phyloP scores from a whole-genome alignment of 2,329 filamentous ascomycete genomes.

The Coleophoma cylindrospora region DNA sequence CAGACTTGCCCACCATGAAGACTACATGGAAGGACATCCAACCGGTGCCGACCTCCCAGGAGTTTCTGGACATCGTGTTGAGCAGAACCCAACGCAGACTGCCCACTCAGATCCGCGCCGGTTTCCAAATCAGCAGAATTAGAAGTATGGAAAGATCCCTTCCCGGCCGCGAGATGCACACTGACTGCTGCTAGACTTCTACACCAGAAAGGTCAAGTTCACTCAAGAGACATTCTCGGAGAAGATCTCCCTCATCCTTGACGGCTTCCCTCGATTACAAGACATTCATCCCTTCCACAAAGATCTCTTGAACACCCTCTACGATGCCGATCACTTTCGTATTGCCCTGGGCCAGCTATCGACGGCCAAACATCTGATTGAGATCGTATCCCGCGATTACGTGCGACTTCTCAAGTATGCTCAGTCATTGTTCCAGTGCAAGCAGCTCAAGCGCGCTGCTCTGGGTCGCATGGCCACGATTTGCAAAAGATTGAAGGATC shows the following conservation, averaged over 20 bases:
- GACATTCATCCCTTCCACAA: slow-evolving; percentile 94
- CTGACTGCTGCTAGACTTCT: slow-evolving; percentile 62
- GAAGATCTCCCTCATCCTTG: slow-evolving; percentile 85
- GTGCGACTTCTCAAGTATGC: slow-evolving; percentile 95
- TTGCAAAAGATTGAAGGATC: slow-evolving; percentile 89
- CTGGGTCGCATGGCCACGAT: slow-evolving; percentile 98
- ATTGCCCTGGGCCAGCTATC: slow-evolving; percentile 95
- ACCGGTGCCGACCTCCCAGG: slow-evolving; percentile 84
- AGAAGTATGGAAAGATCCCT: slow-evolving; percentile 40
- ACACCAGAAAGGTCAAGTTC: slow-evolving; percentile 97
- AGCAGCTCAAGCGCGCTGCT: slow-evolving; percentile 94
- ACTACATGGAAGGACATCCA: slow-evolving; percentile 73
- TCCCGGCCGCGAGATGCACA: slow-evolving; percentile 3
- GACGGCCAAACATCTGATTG: slow-evolving; percentile 92
- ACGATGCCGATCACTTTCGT: slow-evolving; percentile 96
- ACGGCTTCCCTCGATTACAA: slow-evolving; percentile 86
- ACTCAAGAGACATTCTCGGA: slow-evolving; percentile 95
- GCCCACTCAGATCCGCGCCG: slow-evolving; percentile 90
- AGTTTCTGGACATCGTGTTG: slow-evolving; percentile 96
- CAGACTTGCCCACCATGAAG: slow-evolving; percentile 43
- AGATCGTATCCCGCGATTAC: slow-evolving; percentile 94
- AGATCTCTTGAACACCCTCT: slow-evolving; percentile 88
- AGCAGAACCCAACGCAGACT: slow-evolving; percentile 88
- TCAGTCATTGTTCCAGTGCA: slow-evolving; percentile 96
- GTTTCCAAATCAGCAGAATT: slow-evolving; percentile 95